A percentile compares a stretch with the other conserved stretches of the same genome.
Evolutionary conservation across 805 yeast species (phyloP).

Genomic region (Yarrowia phangngaensis): DNA sequence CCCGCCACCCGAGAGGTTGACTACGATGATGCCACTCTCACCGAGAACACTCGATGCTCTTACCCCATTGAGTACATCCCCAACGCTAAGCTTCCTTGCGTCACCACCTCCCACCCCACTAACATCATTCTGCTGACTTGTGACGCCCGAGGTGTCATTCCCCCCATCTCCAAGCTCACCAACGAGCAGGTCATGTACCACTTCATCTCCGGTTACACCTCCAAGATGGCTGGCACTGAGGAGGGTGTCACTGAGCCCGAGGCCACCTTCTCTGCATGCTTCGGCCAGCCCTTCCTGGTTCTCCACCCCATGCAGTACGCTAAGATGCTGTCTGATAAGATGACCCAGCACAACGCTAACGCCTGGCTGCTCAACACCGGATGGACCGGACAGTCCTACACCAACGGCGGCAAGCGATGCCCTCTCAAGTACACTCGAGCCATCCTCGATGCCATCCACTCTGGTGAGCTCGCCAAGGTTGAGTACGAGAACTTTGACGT

Average conservation of each 20-base stretch:
- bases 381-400: slow-evolving; percentile 93
- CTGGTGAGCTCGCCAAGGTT: slow-evolving; percentile 76
- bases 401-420: slow-evolving; percentile 94
- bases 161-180: slow-evolving; percentile 90
- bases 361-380: slow-evolving; percentile 99
- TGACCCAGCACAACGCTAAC: slow-evolving; percentile 77
- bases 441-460: slow-evolving; percentile 67
- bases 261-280: slow-evolving; percentile 97
- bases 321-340: slow-evolving; percentile 90
- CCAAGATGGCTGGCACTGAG: slow-evolving; percentile 99
- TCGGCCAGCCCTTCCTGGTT: slow-evolving; percentile 98
- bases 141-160: slow-evolving; percentile 97
- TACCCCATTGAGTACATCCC: slow-evolving; percentile 97
- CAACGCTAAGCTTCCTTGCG: slow-evolving; percentile 92
- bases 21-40: slow-evolving; percentile 72
- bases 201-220: slow-evolving; percentile 95
- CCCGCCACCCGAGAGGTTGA: slow-evolving; percentile 75
- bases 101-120: slow-evolving; percentile 84
- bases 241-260: slow-evolving; percentile 98
- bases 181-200: slow-evolving; percentile 97
- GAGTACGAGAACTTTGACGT: slow-evolving; percentile 81
- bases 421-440: slow-evolving; percentile 97
- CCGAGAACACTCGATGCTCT: slow-evolving; percentile 98
- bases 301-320: slow-evolving; percentile 98
- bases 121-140: slow-evolving; percentile 90